Evolutionary conservation across 306 rosid species (phyloP), one percentile per base, ranked within the genome.

Genomic region (Fragaria vesca): DNA sequence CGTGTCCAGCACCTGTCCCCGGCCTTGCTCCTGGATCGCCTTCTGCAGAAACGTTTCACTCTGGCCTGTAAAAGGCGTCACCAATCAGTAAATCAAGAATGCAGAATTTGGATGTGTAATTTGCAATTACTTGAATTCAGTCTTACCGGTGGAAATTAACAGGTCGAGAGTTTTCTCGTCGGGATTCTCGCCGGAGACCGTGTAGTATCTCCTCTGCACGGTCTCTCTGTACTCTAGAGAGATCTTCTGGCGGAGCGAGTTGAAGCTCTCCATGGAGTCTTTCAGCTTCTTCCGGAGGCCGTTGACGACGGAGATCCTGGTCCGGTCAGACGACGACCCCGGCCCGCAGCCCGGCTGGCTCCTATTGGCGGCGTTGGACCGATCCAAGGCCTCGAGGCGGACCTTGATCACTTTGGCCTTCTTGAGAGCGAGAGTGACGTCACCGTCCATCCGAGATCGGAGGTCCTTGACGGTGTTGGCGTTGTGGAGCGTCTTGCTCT

Each of bases 111-210:
- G 2, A 45, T 10, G 48, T 11, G 13, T 2, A 11, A 45, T 10
- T 45, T 11, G 47, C 47, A 3, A 43, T 9, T 1, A 10, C 1
- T 42, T 17, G 2, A 52, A 51, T 10, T 13, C 6, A 62, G 34
- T 46, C 3, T 20, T 71, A 95, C 98, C 98, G 0, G 97, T 95
- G 58, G 97, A 95, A 68, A 95, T 95, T 76, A 95, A 85, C 4
- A 82, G 85, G 82, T 95, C 98, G 28, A 95, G 74, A 58, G 96
- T 95, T n/a, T 91, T 92, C 26, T 92, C 98, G 54, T 95, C 97
- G 21, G 98, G 98, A 71, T 91, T 95, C 84, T 92, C 96, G 28
- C 98, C 98, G 61, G 98, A 92, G 75, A 95, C 98, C 58, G 97
- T 95, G 85, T 80, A 95, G 80, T 89, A 92, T 16, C 98, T 82